Evolutionary conservation across 2,329 filamentous ascomycete species (phyloP), one percentile per base, ranked within the genome.

Genomic region (Aureobasidium sp.): DNA sequence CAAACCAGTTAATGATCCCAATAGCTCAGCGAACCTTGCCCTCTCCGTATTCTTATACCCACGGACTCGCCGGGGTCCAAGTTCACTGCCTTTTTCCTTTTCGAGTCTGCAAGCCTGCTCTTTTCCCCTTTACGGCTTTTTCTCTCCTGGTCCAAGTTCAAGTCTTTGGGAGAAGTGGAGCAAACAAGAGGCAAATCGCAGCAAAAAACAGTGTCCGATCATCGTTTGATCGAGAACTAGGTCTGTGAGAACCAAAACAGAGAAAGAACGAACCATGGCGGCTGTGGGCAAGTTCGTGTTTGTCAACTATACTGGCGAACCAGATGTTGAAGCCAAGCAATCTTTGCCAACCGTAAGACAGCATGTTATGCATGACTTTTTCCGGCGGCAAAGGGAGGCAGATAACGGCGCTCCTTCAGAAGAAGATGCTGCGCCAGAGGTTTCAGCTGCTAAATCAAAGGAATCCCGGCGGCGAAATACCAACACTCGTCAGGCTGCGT

Each of bases 351-450:
- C 44, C 36, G 57, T 60, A 23, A 60, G 57, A 42, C 57, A 60
- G 46, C 57, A 60, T 60, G 57, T 60, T 51, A 60, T 60, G 57
- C 57, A 60, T 51, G 57, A 60, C 37, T 60, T 60, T 51, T 60
- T 60, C 27, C 57, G 57, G 46, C 44, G 57, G 46, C 57, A 60
- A 42, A 50, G 46, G 46, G 57, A 60, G 46, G 46, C 57, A 60
- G 57, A 51, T 51, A 60, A 60, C 57, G 46, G 57, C 46, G 26
- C 10, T n/a, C 39, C 57, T 41, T 5, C n/a, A 27, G 44, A 60
- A 50, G 57, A 34, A 32, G 36, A 23, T 50, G 42, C 55, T 59
- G 57, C 46, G 34, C 57, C 46, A 34, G 46, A 42, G 3, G 57
- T 60, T 60, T 60, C 57, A 60, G 44, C 57, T 51, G 46, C 46